Evolutionary conservation across 1,284 basidiomycete genomes (phyloP).

Genomic region (Puccinia novopanici): DNA sequence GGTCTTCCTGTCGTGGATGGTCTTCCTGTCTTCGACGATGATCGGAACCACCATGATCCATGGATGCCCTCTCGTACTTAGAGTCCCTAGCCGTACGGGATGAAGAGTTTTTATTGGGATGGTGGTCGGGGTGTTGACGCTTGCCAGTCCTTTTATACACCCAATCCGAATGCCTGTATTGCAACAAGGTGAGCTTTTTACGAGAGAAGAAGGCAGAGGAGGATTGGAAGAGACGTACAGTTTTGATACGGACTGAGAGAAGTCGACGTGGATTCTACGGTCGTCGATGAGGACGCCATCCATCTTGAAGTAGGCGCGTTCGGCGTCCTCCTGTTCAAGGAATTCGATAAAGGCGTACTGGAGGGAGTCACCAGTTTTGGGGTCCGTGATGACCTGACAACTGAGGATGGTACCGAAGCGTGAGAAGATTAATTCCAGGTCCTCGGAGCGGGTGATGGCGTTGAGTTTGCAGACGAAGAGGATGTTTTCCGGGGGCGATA

Average conservation of each 20-base stretch:
- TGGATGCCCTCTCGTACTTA: conserved; percentile 41
- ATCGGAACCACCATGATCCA: too few species aligned
- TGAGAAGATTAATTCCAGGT: conserved; percentile 94
- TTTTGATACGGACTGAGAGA: conserved; percentile 72
- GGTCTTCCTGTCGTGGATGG: background rate
- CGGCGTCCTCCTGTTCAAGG: conserved; percentile 85
- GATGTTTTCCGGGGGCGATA: conserved; percentile 96
- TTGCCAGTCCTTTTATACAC: conserved; percentile 37
- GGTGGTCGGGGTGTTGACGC: background rate
- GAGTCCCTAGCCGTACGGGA: background rate
- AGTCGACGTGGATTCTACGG: conserved; percentile 96
- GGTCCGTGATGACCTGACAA: conserved; percentile 95
- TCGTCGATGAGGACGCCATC: conserved; percentile 99
- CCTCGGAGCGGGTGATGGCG: conserved; percentile 89
- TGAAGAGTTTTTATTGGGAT: background rate
- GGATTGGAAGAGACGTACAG: conserved; percentile 60
- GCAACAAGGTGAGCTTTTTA: background rate
- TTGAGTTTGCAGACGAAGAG: conserved; percentile 99
- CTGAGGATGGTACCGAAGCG: conserved; percentile 92
- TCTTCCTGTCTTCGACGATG: background rate
- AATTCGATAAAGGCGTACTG: conserved; percentile 99
- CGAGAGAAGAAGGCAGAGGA: background rate
- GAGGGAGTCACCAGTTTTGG: conserved; percentile 89
- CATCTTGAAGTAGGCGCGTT: conserved; percentile 99
- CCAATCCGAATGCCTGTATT: conserved; percentile 49